phyloP scores from a whole-genome alignment of 208 protist species.

The Trypanosoma theileri region DNA sequence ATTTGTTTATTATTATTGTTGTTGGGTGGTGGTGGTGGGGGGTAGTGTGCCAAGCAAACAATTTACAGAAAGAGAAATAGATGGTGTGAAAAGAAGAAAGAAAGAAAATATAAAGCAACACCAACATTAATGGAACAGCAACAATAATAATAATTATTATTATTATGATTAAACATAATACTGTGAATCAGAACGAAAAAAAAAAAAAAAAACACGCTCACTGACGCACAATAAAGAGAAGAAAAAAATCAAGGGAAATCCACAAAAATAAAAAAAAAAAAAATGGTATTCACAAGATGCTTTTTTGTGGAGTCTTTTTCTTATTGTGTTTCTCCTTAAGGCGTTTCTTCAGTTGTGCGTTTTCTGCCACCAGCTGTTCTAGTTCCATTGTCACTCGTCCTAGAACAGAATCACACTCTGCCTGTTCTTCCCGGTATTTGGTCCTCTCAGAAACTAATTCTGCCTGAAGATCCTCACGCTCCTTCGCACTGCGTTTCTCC shows the following conservation, averaged over 20 bases:
- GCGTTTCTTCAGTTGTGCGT: constrained; percentile 55
- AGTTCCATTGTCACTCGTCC: constrained; percentile 55
- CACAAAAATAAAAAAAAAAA: constrained; percentile 5
- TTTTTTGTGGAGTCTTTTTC: constrained; percentile 3
- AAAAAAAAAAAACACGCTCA: too few species aligned
- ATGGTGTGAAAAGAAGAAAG: constrained; percentile 5
- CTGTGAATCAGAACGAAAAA: too few species aligned
- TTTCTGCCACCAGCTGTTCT: constrained; percentile 66
- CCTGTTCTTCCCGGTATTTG: constrained; percentile 28
- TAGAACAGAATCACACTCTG: constrained; percentile 64
- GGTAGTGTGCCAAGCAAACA: neutral
- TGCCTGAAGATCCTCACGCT: constrained; percentile 22
- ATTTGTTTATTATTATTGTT: neutral
- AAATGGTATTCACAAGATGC: neutral
- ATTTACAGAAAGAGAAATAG: too few species aligned
- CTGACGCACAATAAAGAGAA: too few species aligned
- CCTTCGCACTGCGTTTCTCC: constrained; percentile 18
- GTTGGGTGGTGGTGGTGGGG: too few species aligned
- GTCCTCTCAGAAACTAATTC: constrained; percentile 5
- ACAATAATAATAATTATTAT: neutral
- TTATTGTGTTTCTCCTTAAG: constrained; percentile 8
- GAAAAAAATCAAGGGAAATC: neutral
- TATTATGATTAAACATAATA: too few species aligned
- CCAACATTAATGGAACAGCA: neutral
- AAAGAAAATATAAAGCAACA: constrained; percentile 10